Evolutionary conservation across 306 rosid species (phyloP).

Genomic region (Nissolia schottii): DNA sequence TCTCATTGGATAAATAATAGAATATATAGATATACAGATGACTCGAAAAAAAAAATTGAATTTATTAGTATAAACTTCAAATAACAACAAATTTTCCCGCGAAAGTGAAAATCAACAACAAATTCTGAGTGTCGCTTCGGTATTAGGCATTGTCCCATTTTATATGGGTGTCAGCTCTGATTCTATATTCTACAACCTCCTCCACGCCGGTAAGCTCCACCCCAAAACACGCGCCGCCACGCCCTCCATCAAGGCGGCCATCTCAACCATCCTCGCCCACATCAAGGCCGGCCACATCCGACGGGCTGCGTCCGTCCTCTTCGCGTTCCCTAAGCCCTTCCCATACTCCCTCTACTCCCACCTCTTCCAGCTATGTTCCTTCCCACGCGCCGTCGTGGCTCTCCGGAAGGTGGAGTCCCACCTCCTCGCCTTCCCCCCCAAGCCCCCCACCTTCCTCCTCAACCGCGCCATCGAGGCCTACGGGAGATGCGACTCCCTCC

Average conservation of each 20-base stretch:
- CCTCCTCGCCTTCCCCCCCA: conserved; percentile 44
- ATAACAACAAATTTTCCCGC: too few species aligned
- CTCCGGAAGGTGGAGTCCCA: conserved; percentile 64
- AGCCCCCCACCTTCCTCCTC: conserved; percentile 53
- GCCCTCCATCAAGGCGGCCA: conserved; percentile 10
- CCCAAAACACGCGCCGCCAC: conserved; percentile 10
- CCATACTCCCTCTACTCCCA: conserved; percentile 45
- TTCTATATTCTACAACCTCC: conserved; percentile 40
- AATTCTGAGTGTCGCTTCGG: conserved; percentile 34
- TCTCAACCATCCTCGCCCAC: conserved; percentile 28
- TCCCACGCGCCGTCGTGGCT: conserved; percentile 37
- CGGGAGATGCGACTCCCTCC: conserved; percentile 54
- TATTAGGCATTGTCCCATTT: too few species aligned
- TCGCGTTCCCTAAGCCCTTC: conserved; percentile 37
- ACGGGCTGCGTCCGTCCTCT: conserved; percentile 52
- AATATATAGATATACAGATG: too few species aligned
- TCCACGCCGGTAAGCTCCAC: conserved; percentile 13
- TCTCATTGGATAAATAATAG: too few species aligned
- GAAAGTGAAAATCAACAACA: too few species aligned
- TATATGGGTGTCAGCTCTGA: conserved; percentile 27
- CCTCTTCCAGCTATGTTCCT: conserved; percentile 59
- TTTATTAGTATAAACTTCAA: too few species aligned
- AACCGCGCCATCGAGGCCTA: conserved; percentile 67
- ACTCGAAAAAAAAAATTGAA: too few species aligned
- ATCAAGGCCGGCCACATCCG: conserved; percentile 37